Percentiles rank a stretch among this genome's conserved stretches.
These are phyloP conservation scores for Mortierella sp. DNA, from an alignment of 371 early-diverging fungal species.

Conservation along the genomic window DNA sequence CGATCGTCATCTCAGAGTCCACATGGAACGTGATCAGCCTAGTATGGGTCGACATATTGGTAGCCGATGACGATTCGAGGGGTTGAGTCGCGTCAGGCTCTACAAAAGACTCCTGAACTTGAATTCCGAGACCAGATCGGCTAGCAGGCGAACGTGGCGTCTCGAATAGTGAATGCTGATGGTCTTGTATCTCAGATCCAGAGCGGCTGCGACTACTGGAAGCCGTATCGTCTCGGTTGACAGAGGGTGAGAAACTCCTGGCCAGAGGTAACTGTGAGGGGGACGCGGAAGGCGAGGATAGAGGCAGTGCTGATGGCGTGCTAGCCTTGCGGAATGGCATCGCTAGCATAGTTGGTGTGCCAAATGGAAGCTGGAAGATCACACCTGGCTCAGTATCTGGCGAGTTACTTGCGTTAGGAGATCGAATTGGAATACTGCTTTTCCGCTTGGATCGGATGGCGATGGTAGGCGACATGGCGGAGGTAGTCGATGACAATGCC, in stretches of 20 bases:
- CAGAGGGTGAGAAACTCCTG: too few species aligned
- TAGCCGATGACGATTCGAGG: conserved; percentile 13
- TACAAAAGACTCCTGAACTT: conserved; percentile 27
- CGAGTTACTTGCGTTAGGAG: conserved; percentile 25
- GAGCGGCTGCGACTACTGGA: conserved; percentile 4
- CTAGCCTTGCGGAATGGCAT: conserved; percentile 15
- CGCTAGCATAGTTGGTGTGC: conserved; percentile 22
- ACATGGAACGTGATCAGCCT: conserved; percentile 21
- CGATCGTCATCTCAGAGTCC: conserved; percentile 27
- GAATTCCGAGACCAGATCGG: conserved; percentile 43
- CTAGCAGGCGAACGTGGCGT: conserved; percentile 33
- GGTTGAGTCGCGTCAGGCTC: conserved; percentile 41
- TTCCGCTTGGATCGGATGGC: conserved; percentile 38
- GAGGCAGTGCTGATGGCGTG: conserved; percentile 11
- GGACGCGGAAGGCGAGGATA: conserved; percentile 3
- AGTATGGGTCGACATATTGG: background rate
- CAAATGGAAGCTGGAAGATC: conserved; percentile 47
- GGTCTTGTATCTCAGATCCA: conserved; percentile 5
- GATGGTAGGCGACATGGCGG: conserved; percentile 3
- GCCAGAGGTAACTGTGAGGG: too few species aligned
- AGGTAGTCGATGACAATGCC: conserved; percentile 15
- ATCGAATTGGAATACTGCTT: conserved; percentile 41
- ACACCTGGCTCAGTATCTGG: conserved; percentile 40
- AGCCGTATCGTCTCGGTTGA: conserved; percentile 1
- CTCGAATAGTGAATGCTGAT: conserved; percentile 4